Evolutionary conservation across 345 rosid genomes (phyloP).

Genomic region (Dovyalis caffra): DNA sequence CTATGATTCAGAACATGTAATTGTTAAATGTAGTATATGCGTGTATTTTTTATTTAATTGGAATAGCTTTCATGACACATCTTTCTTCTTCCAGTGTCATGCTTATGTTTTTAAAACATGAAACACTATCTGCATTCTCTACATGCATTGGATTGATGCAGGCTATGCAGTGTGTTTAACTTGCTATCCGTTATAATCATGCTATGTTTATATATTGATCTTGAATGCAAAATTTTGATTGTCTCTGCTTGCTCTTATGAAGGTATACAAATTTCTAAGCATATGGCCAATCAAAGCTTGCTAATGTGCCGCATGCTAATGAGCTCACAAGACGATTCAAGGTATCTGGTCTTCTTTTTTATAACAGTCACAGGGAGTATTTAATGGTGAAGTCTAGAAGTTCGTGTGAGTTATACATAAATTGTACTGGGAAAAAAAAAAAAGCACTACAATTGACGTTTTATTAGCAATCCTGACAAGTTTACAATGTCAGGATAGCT

Average conservation of each 20-base stretch:
- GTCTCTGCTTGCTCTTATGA: slow-evolving; percentile 14
- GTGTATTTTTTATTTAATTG: too few relatives aligned
- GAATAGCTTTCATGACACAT: background rate
- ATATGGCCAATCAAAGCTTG: slow-evolving; percentile 36
- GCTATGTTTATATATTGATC: background rate
- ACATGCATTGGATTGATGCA: too few relatives aligned
- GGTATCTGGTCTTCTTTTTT: slow-evolving; percentile 3
- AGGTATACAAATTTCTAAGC: slow-evolving; percentile 46
- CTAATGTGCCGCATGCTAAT: background rate
- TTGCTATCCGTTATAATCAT: background rate
- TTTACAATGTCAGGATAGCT: too few relatives aligned
- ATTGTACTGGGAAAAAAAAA: too few relatives aligned
- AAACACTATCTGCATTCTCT: background rate
- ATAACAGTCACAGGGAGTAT: background rate
- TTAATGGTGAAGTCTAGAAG: background rate
- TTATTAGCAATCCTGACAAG: too few relatives aligned
- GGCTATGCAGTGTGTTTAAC: too few relatives aligned
- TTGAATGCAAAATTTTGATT: background rate
- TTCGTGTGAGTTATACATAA: too few relatives aligned
- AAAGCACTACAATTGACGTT: too few relatives aligned
- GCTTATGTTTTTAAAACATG: background rate
- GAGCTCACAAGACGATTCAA: slow-evolving; percentile 3
- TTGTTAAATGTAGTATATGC: background rate
- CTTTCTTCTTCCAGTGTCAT: background rate
- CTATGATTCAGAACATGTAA: background rate